phyloP scores from a whole-genome alignment of 2,329 filamentous ascomycete species.

The Aurifilum marmelostoma region DNA sequence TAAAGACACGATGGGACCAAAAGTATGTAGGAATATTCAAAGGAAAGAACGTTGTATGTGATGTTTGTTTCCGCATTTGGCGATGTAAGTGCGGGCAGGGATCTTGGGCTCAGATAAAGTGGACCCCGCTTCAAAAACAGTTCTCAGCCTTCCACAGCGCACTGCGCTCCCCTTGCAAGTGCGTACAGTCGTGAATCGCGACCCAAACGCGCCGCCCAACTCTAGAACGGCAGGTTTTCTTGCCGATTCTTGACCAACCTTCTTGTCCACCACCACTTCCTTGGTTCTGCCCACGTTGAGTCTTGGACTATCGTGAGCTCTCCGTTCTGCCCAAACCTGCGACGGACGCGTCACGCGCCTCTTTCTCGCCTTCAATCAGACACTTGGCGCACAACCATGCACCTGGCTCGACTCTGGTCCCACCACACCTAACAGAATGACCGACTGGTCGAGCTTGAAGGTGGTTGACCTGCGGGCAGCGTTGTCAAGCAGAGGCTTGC shows the following conservation, averaged over 20 bases:
- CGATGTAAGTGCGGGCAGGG: conserved; percentile 11
- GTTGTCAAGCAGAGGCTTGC: conserved; percentile 71
- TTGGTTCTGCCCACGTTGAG: not conserved
- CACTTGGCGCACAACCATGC: conserved; percentile 18
- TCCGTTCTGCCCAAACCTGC: not conserved
- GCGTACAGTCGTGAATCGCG: conserved; percentile 23
- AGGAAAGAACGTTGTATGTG: conserved; percentile 10
- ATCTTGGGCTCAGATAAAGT: not conserved
- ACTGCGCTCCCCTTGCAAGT: conserved; percentile 22
- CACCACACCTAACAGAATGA: conserved; percentile 42
- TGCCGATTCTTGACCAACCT: not conserved
- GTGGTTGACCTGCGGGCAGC: conserved; percentile 76
- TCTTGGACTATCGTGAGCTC: not conserved
- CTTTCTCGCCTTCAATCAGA: not conserved
- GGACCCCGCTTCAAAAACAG: conserved; percentile 12
- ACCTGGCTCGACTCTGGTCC: conserved; percentile 10
- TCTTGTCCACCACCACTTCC: conserved; percentile 9
- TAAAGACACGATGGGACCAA: not conserved
- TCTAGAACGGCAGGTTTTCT: conserved; percentile 23
- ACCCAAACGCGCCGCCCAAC: conserved; percentile 26
- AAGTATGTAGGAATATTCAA: not conserved
- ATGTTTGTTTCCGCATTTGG: conserved; percentile 16
- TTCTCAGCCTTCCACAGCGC: not conserved
- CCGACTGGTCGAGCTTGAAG: conserved; percentile 64
- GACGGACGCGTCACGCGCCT: not conserved